Evolutionary conservation across 2,329 filamentous ascomycete species (phyloP).

Genomic region (Paracorniculantispora psalliotae): DNA sequence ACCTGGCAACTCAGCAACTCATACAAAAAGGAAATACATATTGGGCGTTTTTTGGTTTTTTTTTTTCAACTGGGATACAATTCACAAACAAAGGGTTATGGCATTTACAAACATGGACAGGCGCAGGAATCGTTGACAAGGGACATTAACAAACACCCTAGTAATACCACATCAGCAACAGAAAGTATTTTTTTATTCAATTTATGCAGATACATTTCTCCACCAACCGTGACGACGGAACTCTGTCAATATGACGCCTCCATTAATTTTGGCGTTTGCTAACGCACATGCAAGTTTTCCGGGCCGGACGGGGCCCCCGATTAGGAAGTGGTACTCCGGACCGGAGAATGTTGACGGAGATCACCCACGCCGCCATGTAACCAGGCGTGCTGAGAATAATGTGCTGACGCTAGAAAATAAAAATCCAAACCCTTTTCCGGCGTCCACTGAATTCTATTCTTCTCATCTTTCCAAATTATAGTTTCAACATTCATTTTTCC

Average conservation of each 20-base stretch:
- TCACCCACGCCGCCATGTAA: too few relatives aligned
- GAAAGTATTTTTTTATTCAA: background rate
- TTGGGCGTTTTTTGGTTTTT: background rate
- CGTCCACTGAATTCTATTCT: background rate
- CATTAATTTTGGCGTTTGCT: background rate
- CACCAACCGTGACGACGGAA: too few relatives aligned
- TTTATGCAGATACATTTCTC: too few relatives aligned
- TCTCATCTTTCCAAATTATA: background rate
- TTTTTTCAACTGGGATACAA: background rate
- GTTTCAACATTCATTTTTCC: background rate
- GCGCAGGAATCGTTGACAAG: background rate
- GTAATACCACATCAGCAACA: slow-evolving; percentile 2
- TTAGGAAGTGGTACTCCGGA: background rate
- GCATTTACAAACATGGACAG: background rate
- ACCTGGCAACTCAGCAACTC: background rate
- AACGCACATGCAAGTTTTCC: background rate
- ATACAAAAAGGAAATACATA: background rate
- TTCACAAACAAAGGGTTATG: background rate
- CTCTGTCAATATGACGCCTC: too few relatives aligned
- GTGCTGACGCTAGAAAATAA: too few relatives aligned
- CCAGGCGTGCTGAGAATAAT: too few relatives aligned
- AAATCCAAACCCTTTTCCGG: too few relatives aligned
- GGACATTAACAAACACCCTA: background rate
- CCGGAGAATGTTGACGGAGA: background rate
- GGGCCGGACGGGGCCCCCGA: background rate